Evolutionary conservation across 208 protist genomes (phyloP), one percentile per base, ranked within the genome.

Genomic region (Leishmania mexicana): DNA sequence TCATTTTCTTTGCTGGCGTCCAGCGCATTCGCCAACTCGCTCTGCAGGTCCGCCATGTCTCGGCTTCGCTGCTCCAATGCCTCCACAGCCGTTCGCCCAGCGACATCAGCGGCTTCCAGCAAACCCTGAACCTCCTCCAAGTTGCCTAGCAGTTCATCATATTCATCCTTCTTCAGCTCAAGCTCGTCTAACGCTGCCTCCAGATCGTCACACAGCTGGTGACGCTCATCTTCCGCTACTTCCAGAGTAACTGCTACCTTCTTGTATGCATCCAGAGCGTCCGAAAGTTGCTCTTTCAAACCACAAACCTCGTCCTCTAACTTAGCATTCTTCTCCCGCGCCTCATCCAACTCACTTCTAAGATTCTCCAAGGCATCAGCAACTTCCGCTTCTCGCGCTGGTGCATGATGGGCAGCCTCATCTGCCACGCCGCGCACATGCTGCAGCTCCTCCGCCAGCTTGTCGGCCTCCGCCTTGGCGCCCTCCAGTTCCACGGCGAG

Each of bases 111-210:
- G 1, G 82, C 82, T 65, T 85, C 77, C 76, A 85, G 53, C 77
- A 85, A 31, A 6, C 71, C 82, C 60, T 85, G 47, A 19, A 85
- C 82, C 77, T 85, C 71, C 24, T 81, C 82, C 72, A 89, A 11
- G 62, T 87, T 83, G 11, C 74, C 79, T 0, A 88, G 72, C 4
- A 88, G 75, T 35, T 83, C 53, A 7, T 86, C 81, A 24, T 87
- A 86, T 49, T 87, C 88, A 17, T 86, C 85, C 60, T 81, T 80
- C 82, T 83, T 85, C 67, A 76, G 85, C 62, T 89, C 83, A 24
- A 88, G 71, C 71, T 91, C 88, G n/a, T 91, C 88, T 11, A 86
- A 57, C 3, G 85, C 83, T 0, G 74, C 80, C 70, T 89, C 85
- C 35, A 88, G 81, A 60, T 91, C 88, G 54, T 81, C 83, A 21